phyloP scores from a whole-genome alignment of 2,329 filamentous ascomycete genomes.

The Tolypocladium tundrense region DNA sequence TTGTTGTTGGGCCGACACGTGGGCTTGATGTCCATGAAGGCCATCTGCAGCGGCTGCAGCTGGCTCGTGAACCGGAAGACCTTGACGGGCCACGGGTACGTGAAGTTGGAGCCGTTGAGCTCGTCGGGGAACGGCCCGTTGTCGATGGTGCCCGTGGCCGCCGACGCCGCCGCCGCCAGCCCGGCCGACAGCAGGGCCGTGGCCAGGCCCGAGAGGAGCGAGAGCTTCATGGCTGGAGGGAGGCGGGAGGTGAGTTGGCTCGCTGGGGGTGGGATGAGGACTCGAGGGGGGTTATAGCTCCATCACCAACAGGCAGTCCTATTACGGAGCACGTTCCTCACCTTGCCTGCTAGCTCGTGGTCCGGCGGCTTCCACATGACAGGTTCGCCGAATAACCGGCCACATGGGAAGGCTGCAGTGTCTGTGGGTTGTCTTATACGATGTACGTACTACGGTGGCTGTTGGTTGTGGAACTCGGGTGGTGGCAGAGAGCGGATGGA shows the following conservation, averaged over 20 bases:
- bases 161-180: constrained; percentile 8
- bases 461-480: not conserved
- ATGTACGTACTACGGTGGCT: not conserved
- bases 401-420: not conserved
- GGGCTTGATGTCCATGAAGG: constrained; percentile 42
- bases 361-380: not conserved
- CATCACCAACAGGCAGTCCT: not conserved
- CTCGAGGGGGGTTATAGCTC: not conserved
- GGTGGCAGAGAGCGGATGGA: not conserved
- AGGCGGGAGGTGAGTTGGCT: not conserved
- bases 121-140: constrained; percentile 27
- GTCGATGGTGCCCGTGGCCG: constrained; percentile 19
- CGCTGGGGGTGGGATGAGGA: not conserved
- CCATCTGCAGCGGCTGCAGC: constrained; percentile 38
- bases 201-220: constrained; percentile 8
- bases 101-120: constrained; percentile 40
- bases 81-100: constrained; percentile 40
- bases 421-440: not conserved
- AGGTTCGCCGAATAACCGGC: not conserved
- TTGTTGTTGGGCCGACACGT: constrained; percentile 22
- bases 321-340: not conserved
- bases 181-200: constrained; percentile 8
- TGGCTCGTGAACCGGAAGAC: constrained; percentile 38
- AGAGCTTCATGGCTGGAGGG: constrained; percentile 13
- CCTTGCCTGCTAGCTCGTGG: not conserved